These are phyloP conservation scores for Solanum neorickii DNA, from an alignment of 257 asterid genomes.

Conservation along the genomic window DNA sequence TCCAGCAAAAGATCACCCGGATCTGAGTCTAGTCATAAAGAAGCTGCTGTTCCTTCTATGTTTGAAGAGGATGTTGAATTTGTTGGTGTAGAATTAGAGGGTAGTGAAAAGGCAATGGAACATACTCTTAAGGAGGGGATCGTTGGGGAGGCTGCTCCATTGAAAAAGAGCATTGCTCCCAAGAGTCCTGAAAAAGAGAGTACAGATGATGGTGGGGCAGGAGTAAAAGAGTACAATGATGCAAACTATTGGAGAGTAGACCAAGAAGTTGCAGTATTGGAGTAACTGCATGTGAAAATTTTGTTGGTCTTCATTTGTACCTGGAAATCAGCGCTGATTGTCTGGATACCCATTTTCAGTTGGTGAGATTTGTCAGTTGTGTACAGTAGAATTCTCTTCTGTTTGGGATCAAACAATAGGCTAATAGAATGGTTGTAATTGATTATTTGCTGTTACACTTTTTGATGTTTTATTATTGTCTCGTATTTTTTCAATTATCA, in stretches of 20 bases:
- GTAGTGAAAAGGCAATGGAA: constrained; percentile 67
- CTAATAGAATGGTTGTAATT: constrained; percentile 10
- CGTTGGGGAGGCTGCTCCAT: constrained; percentile 86
- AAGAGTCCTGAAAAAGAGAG: constrained; percentile 42
- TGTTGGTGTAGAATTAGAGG: constrained; percentile 88
- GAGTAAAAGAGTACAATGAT: constrained; percentile 64
- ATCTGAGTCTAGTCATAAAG: constrained; percentile 24
- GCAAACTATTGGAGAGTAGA: constrained; percentile 96
- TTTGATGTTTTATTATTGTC: neutral
- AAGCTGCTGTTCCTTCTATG: constrained; percentile 48
- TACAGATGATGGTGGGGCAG: constrained; percentile 39
- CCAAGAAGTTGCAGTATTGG: constrained; percentile 63
- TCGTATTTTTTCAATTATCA: neutral
- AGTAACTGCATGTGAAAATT: constrained; percentile 12
- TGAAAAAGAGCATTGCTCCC: constrained; percentile 40
- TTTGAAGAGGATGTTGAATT: constrained; percentile 97
- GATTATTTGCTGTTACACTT: constrained; percentile 14
- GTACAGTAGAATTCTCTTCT: constrained; percentile 23
- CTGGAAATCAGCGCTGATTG: neutral
- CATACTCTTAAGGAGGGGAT: constrained; percentile 90
- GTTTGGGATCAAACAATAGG: constrained; percentile 12
- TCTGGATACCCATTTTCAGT: constrained; percentile 1
- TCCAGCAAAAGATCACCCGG: constrained; percentile 22
- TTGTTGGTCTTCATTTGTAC: neutral
- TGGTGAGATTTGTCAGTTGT: constrained; percentile 3